Conservation (phyloP, 2,329 filamentous ascomycete genomes). For the Arthrobotrys iridis region DNA sequence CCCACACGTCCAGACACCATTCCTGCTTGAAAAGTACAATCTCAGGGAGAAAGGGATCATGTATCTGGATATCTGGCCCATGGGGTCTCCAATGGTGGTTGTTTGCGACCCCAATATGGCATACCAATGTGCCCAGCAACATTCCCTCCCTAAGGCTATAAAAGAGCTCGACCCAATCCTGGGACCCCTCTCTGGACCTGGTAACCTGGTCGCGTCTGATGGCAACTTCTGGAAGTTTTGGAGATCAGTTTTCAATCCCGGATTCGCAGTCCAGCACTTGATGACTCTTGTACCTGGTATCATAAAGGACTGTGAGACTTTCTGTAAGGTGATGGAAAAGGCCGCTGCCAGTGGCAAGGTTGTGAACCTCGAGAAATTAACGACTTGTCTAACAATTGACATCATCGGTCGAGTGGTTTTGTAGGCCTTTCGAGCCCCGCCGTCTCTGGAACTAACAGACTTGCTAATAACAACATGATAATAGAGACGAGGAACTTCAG, state of each 20-base stretch:
- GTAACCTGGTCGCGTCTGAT: constrained; percentile 61
- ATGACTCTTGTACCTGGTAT: constrained; percentile 60
- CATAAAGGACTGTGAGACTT: constrained; percentile 59
- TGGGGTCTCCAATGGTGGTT: constrained; percentile 61
- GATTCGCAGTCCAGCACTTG: constrained; percentile 62
- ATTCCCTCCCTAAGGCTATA: constrained; percentile 60
- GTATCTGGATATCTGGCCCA: constrained; percentile 63
- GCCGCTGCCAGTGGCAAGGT: constrained; percentile 56
- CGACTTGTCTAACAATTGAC: constrained; percentile 51
- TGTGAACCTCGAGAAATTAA: constrained; percentile 58
- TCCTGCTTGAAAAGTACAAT: constrained; percentile 59
- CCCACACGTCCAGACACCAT: constrained; percentile 56
- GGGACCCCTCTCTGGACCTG: constrained; percentile 59
- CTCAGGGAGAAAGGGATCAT: constrained; percentile 58
- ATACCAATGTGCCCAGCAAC: constrained; percentile 61
- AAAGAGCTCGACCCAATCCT: constrained; percentile 58
- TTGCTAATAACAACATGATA: neutral
- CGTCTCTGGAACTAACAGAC: neutral
- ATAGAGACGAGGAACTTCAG: constrained; percentile 35
- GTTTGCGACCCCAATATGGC: constrained; percentile 62
- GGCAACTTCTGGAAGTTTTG: constrained; percentile 62
- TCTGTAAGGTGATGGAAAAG: constrained; percentile 56
- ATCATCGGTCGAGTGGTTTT: constrained; percentile 53
- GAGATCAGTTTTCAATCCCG: constrained; percentile 62
- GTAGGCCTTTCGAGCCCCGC: constrained; percentile 10